A percentile compares a stretch with the other conserved stretches of the same genome.
Evolutionary conservation across 2,329 filamentous ascomycete genomes (phyloP).

Genomic region (Lasiodiplodia hormozganensis): DNA sequence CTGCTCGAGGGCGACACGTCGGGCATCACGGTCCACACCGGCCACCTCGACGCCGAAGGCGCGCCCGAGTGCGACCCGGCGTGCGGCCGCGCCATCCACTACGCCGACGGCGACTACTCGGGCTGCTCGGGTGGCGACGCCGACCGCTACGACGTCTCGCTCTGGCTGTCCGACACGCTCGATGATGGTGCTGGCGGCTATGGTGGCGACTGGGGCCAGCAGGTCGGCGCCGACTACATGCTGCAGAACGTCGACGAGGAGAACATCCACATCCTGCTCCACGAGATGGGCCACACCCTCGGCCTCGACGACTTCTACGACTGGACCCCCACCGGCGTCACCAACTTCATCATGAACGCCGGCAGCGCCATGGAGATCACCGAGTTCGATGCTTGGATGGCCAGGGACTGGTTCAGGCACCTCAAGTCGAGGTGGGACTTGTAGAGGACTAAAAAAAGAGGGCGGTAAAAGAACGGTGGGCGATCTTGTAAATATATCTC

Average conservation of each 20-base stretch:
- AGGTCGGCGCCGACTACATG: conserved; percentile 54
- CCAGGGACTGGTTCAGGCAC: conserved; percentile 56
- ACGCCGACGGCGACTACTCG: conserved; percentile 50
- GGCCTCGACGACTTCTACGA: conserved; percentile 48
- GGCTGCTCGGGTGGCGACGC: conserved; percentile 48
- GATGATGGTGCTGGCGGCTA: conserved; percentile 52
- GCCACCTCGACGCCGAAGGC: conserved; percentile 46
- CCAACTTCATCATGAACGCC: conserved; percentile 56
- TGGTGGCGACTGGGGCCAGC: conserved; percentile 57
- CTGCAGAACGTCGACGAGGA: conserved; percentile 47
- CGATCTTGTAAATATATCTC: not conserved
- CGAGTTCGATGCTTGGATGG: conserved; percentile 60
- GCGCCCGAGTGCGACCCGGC: conserved; percentile 51
- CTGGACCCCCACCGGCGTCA: conserved; percentile 52
- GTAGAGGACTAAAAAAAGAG: not conserved
- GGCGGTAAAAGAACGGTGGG: not conserved
- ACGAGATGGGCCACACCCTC: conserved; percentile 41
- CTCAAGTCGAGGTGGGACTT: conserved; percentile 36
- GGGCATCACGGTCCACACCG: conserved; percentile 52
- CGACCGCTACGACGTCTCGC: conserved; percentile 47
- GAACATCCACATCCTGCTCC: conserved; percentile 55
- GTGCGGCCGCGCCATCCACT: conserved; percentile 55
- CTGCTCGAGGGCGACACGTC: conserved; percentile 47
- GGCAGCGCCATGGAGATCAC: conserved; percentile 52
- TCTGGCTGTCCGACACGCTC: conserved; percentile 57